Base-by-base conservation (phyloP, 305 asterid genomes). In the Fraxinus velutina region DNA sequence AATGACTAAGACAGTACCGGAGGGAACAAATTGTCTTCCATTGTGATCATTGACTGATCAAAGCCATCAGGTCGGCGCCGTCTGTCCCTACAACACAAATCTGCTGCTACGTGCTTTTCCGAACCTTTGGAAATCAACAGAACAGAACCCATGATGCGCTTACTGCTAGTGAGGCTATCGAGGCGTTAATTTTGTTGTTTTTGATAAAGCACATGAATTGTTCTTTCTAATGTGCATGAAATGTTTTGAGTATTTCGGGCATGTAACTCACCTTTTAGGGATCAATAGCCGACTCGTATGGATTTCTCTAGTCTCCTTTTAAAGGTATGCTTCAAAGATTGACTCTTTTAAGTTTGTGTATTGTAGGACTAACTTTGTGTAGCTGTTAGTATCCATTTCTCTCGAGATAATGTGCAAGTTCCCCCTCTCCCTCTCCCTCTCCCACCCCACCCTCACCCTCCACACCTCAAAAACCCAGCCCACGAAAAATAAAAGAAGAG, bases 1-100 rank as follows among this genome's bases (percentile, higher is more conserved):
- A 47, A 88, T 90, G 92, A 95, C 95, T 70, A 82, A 66, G 71
- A 80, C 82, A 47, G 60, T 92, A 77, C 94, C 95, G 3, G 92
- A 91, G 72, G 93, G 78, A 36, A 27, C 27, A 75, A 88, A 86
- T 37, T 92, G 97, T 83, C 78, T 91, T 84, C 80, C 94, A 76
- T 84, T 93, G 75, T 93, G 92, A 93, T 86, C 84, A 15, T 79
- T 9, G 29, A 76, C 33, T 36, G 12, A 52, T 76, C 44, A 79
- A 37, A 78, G 22, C 62, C 12, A 37, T 24, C 72, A 73, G 47
- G 21, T 1, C 4, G 13, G 30, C 6, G 24, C 80, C 27, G 22
- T 80, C 39, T 44, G 6, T 76, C 75, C 80, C 70, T 27, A 64
- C 22, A 30, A 9, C 62, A 60, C 62, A 29, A 39, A 39, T 52